Percentiles rank a stretch among this genome's conserved stretches.
Evolutionary conservation across 345 rosid species (phyloP).

Genomic region (Arabis alpina): DNA sequence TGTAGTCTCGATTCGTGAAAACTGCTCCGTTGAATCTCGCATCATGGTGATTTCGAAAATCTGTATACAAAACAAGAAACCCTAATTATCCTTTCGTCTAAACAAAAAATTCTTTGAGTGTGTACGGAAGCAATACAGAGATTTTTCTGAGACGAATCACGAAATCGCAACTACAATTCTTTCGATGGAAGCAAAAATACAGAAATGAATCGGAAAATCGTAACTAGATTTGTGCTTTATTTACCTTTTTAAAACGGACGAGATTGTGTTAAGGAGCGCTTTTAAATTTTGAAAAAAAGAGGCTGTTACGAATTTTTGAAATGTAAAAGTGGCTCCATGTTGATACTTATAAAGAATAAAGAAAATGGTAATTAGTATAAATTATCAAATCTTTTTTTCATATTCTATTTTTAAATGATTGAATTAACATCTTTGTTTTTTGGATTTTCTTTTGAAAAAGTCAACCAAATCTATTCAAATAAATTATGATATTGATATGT

Average conservation of each 20-base stretch:
- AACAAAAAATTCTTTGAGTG: not conserved
- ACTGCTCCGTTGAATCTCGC: constrained; percentile 40
- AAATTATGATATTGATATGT: not conserved
- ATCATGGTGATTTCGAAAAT: constrained; percentile 37
- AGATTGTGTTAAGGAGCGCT: constrained; percentile 29
- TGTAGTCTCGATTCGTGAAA: constrained; percentile 50
- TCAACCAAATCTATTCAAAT: not conserved
- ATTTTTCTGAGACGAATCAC: not conserved
- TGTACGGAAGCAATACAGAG: not conserved
- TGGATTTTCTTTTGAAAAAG: not conserved
- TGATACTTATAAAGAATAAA: not conserved
- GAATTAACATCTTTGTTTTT: constrained; percentile 2
- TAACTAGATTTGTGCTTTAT: constrained; percentile 4
- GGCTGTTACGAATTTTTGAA: constrained; percentile 22
- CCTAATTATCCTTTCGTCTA: constrained; percentile 5
- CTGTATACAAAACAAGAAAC: not conserved
- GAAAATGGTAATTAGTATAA: not conserved
- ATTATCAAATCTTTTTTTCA: not conserved
- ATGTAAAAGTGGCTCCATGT: constrained; percentile 37
- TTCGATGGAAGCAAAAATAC: not conserved
- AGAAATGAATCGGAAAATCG: not conserved
- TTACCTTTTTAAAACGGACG: constrained; percentile 19
- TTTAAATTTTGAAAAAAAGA: constrained; percentile 6
- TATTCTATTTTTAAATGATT: not conserved
- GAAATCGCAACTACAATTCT: not conserved